Percentiles rank a stretch among this genome's conserved stretches.
These are phyloP conservation scores for Echinosophora koreensis DNA, from an alignment of 306 rosid genomes.

Conservation along the genomic window DNA sequence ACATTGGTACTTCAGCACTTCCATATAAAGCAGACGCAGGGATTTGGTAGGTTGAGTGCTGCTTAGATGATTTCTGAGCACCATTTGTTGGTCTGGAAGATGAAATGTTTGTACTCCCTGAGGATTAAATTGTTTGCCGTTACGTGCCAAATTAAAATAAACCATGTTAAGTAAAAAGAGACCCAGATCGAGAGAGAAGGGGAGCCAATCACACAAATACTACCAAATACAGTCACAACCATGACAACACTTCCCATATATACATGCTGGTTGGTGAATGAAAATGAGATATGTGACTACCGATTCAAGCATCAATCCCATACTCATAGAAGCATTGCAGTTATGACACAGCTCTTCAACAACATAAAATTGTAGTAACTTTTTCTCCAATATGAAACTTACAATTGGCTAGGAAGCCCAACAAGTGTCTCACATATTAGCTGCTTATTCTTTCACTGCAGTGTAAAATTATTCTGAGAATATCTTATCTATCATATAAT, in stretches of 20 bases:
- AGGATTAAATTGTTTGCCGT: slow-evolving; percentile 20
- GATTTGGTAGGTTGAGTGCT: slow-evolving; percentile 73
- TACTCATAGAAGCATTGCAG: not conserved
- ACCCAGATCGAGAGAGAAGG: slow-evolving; percentile 9
- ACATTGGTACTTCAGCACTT: slow-evolving; percentile 53
- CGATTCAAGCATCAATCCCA: not conserved
- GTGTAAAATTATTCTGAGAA: not conserved
- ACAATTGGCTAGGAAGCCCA: not conserved
- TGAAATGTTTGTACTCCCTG: slow-evolving; percentile 67
- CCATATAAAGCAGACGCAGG: slow-evolving; percentile 95
- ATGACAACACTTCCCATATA: slow-evolving; percentile 36
- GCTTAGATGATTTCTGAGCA: slow-evolving; percentile 67
- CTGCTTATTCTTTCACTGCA: not conserved
- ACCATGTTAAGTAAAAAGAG: slow-evolving; percentile 16
- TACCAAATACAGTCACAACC: slow-evolving; percentile 11
- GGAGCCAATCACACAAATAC: not conserved
- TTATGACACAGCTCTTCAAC: not conserved
- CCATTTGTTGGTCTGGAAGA: slow-evolving; percentile 67
- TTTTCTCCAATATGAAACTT: not conserved
- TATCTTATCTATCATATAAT: not conserved
- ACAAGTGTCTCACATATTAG: not conserved
- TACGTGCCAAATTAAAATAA: slow-evolving; percentile 27
- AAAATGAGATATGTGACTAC: not conserved
- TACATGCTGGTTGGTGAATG: slow-evolving; percentile 13
- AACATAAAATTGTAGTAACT: not conserved